Evolutionary conservation across 257 asterid genomes (phyloP).

Genomic region (Solanum piurae): DNA sequence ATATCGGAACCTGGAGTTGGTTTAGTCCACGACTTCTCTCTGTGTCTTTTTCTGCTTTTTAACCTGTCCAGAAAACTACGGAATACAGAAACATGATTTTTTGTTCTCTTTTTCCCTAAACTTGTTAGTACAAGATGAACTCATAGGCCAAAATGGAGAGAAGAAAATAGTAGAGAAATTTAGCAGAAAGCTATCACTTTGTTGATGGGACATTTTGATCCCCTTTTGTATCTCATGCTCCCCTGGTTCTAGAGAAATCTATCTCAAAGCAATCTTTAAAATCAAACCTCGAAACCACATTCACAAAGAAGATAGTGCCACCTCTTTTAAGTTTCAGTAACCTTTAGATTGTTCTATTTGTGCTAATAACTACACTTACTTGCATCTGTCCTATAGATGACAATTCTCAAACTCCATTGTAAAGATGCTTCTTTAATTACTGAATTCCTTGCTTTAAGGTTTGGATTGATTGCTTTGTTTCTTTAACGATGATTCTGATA

Average conservation of each 20-base stretch:
- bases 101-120: neutral
- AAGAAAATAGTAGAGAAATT: neutral
- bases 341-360: neutral
- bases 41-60: neutral
- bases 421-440: neutral
- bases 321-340: neutral
- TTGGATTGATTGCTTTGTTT: neutral
- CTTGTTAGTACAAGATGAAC: neutral
- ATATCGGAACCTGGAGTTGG: neutral
- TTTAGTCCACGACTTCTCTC: neutral
- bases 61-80: neutral
- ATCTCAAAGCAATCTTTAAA: neutral
- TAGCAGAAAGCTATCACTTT: neutral
- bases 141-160: neutral
- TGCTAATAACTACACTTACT: neutral
- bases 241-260: neutral
- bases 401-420: neutral
- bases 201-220: neutral
- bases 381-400: neutral
- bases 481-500: neutral
- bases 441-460: neutral
- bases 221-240: neutral
- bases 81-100: neutral
- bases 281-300: neutral
- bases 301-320: neutral